Conservation (phyloP, 441 rosid genomes). For the Cnidoscolus chayamansa region DNA sequence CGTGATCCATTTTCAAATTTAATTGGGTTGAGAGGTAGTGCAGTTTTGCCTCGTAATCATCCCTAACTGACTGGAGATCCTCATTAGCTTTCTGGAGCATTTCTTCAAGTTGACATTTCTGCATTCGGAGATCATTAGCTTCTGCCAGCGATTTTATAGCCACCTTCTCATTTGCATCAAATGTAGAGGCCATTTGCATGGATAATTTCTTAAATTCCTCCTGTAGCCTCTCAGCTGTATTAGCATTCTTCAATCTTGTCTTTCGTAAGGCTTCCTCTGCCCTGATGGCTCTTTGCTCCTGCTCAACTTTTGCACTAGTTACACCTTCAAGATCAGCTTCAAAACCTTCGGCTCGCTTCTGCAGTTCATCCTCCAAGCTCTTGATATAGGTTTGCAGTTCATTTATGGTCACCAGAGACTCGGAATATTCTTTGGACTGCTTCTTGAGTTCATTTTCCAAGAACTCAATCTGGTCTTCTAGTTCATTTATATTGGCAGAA, state of each 20-base stretch:
- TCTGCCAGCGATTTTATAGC: constrained; percentile 65
- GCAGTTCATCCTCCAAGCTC: constrained; percentile 64
- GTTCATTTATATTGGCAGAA: constrained; percentile 45
- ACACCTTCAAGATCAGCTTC: constrained; percentile 60
- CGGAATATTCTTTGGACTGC: constrained; percentile 44
- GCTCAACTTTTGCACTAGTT: constrained; percentile 60
- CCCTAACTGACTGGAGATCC: constrained; percentile 44
- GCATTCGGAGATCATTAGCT: constrained; percentile 52
- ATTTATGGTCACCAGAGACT: constrained; percentile 43
- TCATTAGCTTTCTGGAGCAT: constrained; percentile 47
- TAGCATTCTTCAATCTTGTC: constrained; percentile 61
- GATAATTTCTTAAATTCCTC: constrained; percentile 70
- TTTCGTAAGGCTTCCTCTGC: constrained; percentile 73
- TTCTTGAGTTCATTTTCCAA: constrained; percentile 52
- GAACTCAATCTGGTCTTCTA: constrained; percentile 48
- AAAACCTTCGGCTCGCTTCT: constrained; percentile 46
- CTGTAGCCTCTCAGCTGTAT: constrained; percentile 68
- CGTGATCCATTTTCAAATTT: constrained; percentile 39
- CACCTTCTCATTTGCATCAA: constrained; percentile 68
- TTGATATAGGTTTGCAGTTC: constrained; percentile 53
- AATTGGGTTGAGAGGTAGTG: constrained; percentile 40
- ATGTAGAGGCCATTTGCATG: constrained; percentile 64
- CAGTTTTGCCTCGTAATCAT: constrained; percentile 49
- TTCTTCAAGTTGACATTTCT: constrained; percentile 58
- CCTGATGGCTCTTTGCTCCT: constrained; percentile 75